These are phyloP conservation scores for Alternaria metachromatica DNA, from an alignment of 2,329 filamentous ascomycete species.

Conservation along the genomic window DNA sequence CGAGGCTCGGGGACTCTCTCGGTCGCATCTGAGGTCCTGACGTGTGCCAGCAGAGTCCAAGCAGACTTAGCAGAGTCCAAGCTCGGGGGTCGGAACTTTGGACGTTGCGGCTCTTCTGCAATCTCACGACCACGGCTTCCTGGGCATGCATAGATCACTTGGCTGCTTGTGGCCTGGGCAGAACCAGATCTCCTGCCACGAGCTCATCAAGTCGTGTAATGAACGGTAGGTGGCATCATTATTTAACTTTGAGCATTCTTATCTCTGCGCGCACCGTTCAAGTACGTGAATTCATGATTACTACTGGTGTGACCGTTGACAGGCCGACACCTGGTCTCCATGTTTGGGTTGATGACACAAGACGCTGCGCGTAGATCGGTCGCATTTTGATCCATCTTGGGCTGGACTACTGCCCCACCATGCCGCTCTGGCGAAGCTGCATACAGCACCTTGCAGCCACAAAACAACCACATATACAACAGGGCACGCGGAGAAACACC, in stretches of 20 bases:
- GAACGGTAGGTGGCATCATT: neutral
- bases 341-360: conserved; percentile 8
- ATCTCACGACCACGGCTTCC: neutral
- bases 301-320: neutral
- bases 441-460: conserved; percentile 1
- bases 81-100: neutral
- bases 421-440: neutral
- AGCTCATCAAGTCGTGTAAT: neutral
- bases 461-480: neutral
- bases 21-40: neutral
- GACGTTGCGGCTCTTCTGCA: neutral
- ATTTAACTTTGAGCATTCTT: neutral
- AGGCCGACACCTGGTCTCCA: neutral
- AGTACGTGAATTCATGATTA: neutral
- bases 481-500: neutral
- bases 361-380: conserved; percentile 15
- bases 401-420: conserved; percentile 5
- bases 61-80: neutral
- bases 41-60: neutral
- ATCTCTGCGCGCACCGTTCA: neutral
- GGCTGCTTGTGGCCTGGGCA: neutral
- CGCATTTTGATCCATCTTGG: conserved; percentile 9
- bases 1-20: neutral
- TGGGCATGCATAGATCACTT: neutral
- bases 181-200: neutral